Conservation (phyloP, 2,329 filamentous ascomycete genomes). For the Neoscytalidium dimidiatum region DNA sequence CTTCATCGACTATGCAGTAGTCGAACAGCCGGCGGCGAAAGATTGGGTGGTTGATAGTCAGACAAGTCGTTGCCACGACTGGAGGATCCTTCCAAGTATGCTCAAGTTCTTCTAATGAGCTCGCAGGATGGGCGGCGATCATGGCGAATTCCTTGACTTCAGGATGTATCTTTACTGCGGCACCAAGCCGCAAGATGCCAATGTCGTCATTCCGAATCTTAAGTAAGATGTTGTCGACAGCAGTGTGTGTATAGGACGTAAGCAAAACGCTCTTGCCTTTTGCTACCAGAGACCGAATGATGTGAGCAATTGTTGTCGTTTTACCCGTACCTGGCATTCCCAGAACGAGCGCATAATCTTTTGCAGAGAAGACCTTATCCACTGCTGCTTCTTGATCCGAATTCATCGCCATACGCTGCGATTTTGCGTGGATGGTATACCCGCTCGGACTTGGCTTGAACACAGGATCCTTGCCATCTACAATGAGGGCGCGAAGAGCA, state of each 20-base stretch:
- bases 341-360: slow-evolving; percentile 94
- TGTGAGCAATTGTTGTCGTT: slow-evolving; percentile 96
- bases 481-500: slow-evolving; percentile 75
- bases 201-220: slow-evolving; percentile 82
- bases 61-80: slow-evolving; percentile 91
- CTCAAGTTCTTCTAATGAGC: slow-evolving; percentile 79
- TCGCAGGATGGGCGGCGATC: slow-evolving; percentile 72
- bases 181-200: slow-evolving; percentile 81
- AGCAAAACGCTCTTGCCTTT: slow-evolving; percentile 91
- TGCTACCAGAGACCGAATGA: slow-evolving; percentile 84
- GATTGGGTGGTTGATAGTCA: slow-evolving; percentile 85
- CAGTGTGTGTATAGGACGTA: slow-evolving; percentile 95
- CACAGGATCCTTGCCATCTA: slow-evolving; percentile 71
- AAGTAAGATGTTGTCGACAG: slow-evolving; percentile 95
- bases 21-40: slow-evolving; percentile 91
- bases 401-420: slow-evolving; percentile 69
- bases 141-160: slow-evolving; percentile 85
- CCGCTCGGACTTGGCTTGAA: slow-evolving; percentile 70
- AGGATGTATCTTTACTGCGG: slow-evolving; percentile 80
- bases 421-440: slow-evolving; percentile 58
- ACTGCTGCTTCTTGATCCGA: slow-evolving; percentile 85
- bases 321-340: slow-evolving; percentile 99
- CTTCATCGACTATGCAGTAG: slow-evolving; percentile 98
- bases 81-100: slow-evolving; percentile 81
- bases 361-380: slow-evolving; percentile 91